A percentile compares a stretch with the other conserved stretches of the same genome.
Evolutionary conservation across 305 asterid species (phyloP).

Genomic region (Solanum aculeatissimum): DNA sequence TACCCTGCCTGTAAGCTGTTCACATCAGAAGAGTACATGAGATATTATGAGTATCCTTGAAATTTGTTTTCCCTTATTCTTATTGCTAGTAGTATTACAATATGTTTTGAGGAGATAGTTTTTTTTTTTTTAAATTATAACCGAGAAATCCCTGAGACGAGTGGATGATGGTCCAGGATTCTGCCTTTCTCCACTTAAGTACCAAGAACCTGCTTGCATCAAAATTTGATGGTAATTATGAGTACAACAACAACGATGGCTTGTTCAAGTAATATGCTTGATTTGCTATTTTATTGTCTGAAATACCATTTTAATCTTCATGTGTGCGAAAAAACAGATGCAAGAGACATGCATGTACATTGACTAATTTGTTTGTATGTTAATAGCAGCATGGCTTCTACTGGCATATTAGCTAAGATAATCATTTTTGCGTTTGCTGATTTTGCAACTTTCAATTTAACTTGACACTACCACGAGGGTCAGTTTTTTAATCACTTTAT

Average conservation of each 20-base stretch:
- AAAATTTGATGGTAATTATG: not conserved
- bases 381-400: not conserved
- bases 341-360: not conserved
- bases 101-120: not conserved
- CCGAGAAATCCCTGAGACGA: not conserved
- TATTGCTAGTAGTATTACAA: not conserved
- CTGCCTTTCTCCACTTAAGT: not conserved
- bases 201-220: not conserved
- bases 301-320: not conserved
- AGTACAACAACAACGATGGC: not conserved
- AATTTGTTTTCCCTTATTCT: not conserved
- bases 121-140: not conserved
- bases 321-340: not conserved
- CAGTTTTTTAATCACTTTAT: not conserved
- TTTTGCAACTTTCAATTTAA: not conserved
- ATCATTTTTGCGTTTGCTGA: not conserved
- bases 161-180: not conserved
- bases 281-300: not conserved
- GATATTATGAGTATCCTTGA: slow-evolving; percentile 16
- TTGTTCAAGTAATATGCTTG: not conserved
- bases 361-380: not conserved
- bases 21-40: slow-evolving; percentile 10
- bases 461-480: not conserved
- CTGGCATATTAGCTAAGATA: not conserved
- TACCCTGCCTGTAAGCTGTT: slow-evolving; percentile 2